These are phyloP conservation scores for Capsella rubella DNA, from an alignment of 441 rosid genomes.

Conservation along the genomic window DNA sequence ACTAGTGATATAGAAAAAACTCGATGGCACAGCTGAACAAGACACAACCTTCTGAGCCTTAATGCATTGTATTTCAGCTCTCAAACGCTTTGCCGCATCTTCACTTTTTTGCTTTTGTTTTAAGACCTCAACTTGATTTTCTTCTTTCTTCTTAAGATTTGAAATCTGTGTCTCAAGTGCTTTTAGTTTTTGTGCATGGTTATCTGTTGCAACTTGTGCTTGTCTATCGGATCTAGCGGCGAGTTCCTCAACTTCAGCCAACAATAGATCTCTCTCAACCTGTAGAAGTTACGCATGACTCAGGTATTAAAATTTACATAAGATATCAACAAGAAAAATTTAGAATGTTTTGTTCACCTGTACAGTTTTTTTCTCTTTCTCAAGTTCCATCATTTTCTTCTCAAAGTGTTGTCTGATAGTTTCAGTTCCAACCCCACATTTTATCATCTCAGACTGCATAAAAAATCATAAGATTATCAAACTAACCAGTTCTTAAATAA, in stretches of 20 bases:
- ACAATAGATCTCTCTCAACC: conserved; percentile 68
- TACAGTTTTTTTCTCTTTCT: conserved; percentile 69
- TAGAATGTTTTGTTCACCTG: conserved; percentile 50
- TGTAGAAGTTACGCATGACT: conserved; percentile 43
- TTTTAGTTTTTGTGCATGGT: conserved; percentile 63
- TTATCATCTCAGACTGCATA: conserved; percentile 71
- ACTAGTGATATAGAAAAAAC: background rate
- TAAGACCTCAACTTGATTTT: conserved; percentile 63
- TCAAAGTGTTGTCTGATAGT: conserved; percentile 70
- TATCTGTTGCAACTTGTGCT: conserved; percentile 55
- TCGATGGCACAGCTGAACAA: conserved; percentile 25
- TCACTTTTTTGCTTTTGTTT: conserved; percentile 79
- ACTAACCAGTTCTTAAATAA: background rate
- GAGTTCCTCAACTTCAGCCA: conserved; percentile 63
- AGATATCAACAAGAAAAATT: conserved; percentile 27
- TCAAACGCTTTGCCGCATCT: conserved; percentile 69
- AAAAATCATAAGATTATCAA: conserved; percentile 11
- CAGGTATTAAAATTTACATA: conserved; percentile 20
- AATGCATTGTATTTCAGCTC: conserved; percentile 68
- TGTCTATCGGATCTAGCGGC: conserved; percentile 68
- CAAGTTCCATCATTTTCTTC: conserved; percentile 73
- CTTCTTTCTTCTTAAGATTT: conserved; percentile 73
- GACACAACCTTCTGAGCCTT: conserved; percentile 69
- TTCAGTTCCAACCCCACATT: conserved; percentile 56
- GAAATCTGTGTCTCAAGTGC: conserved; percentile 73